Conservation (phyloP, 2,329 filamentous ascomycete genomes). For the Arthrobotrys musiformis region DNA sequence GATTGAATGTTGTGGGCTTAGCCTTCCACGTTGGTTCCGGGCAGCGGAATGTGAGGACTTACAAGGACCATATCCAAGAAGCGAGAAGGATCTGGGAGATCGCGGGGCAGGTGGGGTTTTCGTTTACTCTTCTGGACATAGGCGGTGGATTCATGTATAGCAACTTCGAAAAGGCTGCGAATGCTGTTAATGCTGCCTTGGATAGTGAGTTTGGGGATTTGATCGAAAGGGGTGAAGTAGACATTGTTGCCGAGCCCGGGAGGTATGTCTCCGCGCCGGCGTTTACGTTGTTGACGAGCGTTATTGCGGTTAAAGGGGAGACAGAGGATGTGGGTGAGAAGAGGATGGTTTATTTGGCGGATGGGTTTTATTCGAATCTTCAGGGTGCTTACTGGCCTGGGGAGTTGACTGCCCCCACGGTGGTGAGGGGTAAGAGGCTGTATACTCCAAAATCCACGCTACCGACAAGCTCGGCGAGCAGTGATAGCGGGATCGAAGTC, state of each 20-base stretch:
- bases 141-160: conserved; percentile 46
- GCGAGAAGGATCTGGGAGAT: conserved; percentile 32
- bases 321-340: neutral
- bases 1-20: conserved; percentile 25
- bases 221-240: neutral
- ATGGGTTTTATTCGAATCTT: conserved; percentile 47
- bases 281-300: conserved; percentile 38
- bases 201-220: conserved; percentile 41
- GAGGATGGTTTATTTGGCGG: conserved; percentile 37
- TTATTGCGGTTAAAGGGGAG: conserved; percentile 38
- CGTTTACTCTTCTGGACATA: conserved; percentile 40
- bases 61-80: conserved; percentile 18
- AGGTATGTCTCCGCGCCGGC: conserved; percentile 36
- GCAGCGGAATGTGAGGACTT: conserved; percentile 24
- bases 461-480: conserved; percentile 28
- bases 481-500: conserved; percentile 46
- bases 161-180: conserved; percentile 32
- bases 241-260: conserved; percentile 44
- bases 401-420: conserved; percentile 30
- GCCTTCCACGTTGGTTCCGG: conserved; percentile 47
- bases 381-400: conserved; percentile 42
- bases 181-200: conserved; percentile 1
- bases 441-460: neutral
- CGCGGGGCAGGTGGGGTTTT: conserved; percentile 24
- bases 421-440: conserved; percentile 20